These are phyloP conservation scores for Cercospora berteroae DNA, from an alignment of 2,329 filamentous ascomycete species.

Conservation along the genomic window DNA sequence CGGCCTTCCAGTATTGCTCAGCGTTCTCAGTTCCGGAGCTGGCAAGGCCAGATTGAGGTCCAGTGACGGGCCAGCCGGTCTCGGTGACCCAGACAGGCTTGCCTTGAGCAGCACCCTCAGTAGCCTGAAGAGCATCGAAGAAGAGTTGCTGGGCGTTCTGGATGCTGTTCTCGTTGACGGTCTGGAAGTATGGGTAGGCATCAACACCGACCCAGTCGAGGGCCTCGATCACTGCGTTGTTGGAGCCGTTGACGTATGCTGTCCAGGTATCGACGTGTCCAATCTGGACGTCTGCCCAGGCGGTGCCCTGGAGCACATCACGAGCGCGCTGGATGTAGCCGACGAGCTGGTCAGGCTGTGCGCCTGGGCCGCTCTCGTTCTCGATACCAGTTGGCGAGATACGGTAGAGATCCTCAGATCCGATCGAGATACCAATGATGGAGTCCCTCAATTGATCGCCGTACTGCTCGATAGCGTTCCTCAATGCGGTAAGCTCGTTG, in stretches of 20 bases:
- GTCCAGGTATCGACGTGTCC: constrained; percentile 63
- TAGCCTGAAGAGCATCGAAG: constrained; percentile 61
- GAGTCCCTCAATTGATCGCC: constrained; percentile 63
- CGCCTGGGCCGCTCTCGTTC: constrained; percentile 62
- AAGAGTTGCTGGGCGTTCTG: constrained; percentile 66
- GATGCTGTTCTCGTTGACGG: constrained; percentile 64
- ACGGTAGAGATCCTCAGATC: constrained; percentile 72
- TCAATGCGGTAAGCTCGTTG: constrained; percentile 73
- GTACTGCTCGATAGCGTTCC: constrained; percentile 66
- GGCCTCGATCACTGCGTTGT: constrained; percentile 65
- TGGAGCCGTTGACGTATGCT: constrained; percentile 69
- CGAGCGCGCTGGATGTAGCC: constrained; percentile 70
- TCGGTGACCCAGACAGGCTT: constrained; percentile 85
- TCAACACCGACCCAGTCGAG: constrained; percentile 80
- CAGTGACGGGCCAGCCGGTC: constrained; percentile 79
- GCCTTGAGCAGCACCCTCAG: constrained; percentile 57
- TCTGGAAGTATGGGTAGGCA: constrained; percentile 80
- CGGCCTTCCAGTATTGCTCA: constrained; percentile 72
- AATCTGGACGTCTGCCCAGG: constrained; percentile 54
- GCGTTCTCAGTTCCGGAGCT: constrained; percentile 66
- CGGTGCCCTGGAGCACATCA: constrained; percentile 61
- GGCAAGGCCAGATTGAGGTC: constrained; percentile 60
- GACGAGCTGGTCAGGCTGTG: constrained; percentile 61
- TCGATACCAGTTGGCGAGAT: constrained; percentile 65
- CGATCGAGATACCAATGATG: constrained; percentile 80